These are phyloP conservation scores for Coniochaeta pulveracea DNA, from an alignment of 2,329 filamentous ascomycete species.

Conservation along the genomic window DNA sequence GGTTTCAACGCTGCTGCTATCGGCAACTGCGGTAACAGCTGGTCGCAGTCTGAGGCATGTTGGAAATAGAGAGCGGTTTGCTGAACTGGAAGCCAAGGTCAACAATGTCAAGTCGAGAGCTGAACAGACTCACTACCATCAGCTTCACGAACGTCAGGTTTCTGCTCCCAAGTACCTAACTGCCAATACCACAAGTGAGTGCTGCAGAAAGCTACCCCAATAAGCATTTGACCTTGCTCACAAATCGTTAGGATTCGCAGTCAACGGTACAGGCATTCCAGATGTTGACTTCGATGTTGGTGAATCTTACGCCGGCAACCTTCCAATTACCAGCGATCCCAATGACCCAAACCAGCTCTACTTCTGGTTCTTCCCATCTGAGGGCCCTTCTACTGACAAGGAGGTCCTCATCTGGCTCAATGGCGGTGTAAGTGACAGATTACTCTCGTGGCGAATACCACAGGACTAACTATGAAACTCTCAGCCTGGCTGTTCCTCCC, in stretches of 20 bases:
- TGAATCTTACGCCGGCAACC: slow-evolving; percentile 51
- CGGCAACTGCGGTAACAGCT: slow-evolving; percentile 1
- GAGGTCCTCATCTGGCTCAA: slow-evolving; percentile 55
- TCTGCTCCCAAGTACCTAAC: slow-evolving; percentile 8
- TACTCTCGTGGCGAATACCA: background rate
- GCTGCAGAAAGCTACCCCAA: background rate
- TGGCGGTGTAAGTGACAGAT: slow-evolving; percentile 28
- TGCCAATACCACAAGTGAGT: slow-evolving; percentile 10
- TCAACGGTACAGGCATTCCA: slow-evolving; percentile 54
- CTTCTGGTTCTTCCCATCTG: slow-evolving; percentile 58
- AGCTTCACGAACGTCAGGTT: slow-evolving; percentile 1
- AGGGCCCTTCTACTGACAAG: slow-evolving; percentile 34
- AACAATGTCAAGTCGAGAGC: background rate
- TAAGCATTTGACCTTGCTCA: background rate
- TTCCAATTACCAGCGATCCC: slow-evolving; percentile 41
- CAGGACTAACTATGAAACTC: background rate
- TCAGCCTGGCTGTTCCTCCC: slow-evolving; percentile 46
- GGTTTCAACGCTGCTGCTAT: background rate
- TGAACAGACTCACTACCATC: background rate
- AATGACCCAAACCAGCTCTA: slow-evolving; percentile 38
- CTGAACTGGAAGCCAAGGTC: background rate
- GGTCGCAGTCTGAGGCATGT: slow-evolving; percentile 3
- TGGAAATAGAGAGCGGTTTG: slow-evolving; percentile 1
- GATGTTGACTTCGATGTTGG: slow-evolving; percentile 59
- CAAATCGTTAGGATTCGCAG: slow-evolving; percentile 38